Evolutionary conservation across 495 filamentous ascomycete species (phyloP).

Genomic region (Xylaria sp.): DNA sequence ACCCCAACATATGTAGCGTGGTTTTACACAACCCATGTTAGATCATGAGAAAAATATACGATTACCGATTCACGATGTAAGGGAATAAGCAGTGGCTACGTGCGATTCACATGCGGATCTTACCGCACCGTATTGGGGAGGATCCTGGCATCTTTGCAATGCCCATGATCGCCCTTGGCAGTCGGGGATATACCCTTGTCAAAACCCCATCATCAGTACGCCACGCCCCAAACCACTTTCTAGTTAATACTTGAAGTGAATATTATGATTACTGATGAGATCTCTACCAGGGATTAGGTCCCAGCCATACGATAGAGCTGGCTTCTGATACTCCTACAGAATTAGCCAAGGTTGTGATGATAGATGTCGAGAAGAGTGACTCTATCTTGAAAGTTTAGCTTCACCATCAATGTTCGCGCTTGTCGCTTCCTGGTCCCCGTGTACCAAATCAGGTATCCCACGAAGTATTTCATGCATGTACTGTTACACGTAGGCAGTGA

Average conservation of each 20-base stretch:
- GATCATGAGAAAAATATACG: not conserved
- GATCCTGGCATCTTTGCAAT: constrained; percentile 9
- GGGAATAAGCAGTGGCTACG: not conserved
- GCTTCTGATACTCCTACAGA: not conserved
- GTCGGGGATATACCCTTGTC: constrained; percentile 18
- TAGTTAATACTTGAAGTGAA: constrained; percentile 9
- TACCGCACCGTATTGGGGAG: constrained; percentile 15
- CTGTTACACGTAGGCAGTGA: constrained; percentile 21
- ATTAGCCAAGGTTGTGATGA: not conserved
- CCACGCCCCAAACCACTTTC: constrained; percentile 20
- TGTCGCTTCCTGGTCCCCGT: not conserved
- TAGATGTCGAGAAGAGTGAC: not conserved
- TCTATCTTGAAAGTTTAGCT: not conserved
- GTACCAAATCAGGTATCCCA: constrained; percentile 1
- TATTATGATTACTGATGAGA: constrained; percentile 27
- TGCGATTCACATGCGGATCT: constrained; percentile 21
- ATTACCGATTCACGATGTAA: not conserved
- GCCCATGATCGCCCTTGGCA: constrained; percentile 29
- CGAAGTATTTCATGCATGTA: constrained; percentile 1
- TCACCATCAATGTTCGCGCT: not conserved
- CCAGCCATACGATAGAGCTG: not conserved
- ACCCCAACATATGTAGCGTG: not conserved
- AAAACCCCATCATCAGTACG: not conserved
- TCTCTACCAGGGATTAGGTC: not conserved
- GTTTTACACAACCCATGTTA: not conserved